Conservation (phyloP, 164 flowering plant species). For the Stephania cephalantha region DNA sequence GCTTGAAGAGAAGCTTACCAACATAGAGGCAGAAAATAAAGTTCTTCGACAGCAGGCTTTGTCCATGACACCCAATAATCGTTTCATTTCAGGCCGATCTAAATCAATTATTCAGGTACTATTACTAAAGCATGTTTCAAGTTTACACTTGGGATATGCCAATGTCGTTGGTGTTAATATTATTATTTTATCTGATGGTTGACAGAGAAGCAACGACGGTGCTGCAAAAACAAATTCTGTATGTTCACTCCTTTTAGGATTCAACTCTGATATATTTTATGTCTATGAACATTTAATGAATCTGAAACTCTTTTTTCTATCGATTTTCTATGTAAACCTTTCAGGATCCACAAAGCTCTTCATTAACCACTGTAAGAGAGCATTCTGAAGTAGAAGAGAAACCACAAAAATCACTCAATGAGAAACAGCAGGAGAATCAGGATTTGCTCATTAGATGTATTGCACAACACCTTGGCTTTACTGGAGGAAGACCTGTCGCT, state of each 20-base stretch:
- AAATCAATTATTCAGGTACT: constrained; percentile 84
- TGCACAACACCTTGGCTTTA: constrained; percentile 78
- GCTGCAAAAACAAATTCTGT: constrained; percentile 55
- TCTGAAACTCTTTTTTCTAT: background rate
- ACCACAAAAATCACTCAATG: constrained; percentile 95
- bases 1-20: constrained; percentile 88
- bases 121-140: background rate
- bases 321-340: constrained; percentile 11
- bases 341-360: constrained; percentile 65
- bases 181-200: constrained; percentile 19
- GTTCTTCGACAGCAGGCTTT: constrained; percentile 96
- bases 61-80: constrained; percentile 74
- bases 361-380: constrained; percentile 49
- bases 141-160: constrained; percentile 1
- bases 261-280: background rate
- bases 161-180: background rate
- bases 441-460: constrained; percentile 75
- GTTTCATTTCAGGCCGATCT: constrained; percentile 73
- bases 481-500: constrained; percentile 84
- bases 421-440: constrained; percentile 92
- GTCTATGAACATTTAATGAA: background rate
- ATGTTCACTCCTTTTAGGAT: constrained; percentile 14
- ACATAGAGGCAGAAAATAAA: constrained; percentile 91
- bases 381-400: constrained; percentile 74
- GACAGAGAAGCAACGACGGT: constrained; percentile 57